These are phyloP conservation scores for Colletotrichum lindemuthianum DNA, from an alignment of 2,329 filamentous ascomycete species.

Conservation along the genomic window DNA sequence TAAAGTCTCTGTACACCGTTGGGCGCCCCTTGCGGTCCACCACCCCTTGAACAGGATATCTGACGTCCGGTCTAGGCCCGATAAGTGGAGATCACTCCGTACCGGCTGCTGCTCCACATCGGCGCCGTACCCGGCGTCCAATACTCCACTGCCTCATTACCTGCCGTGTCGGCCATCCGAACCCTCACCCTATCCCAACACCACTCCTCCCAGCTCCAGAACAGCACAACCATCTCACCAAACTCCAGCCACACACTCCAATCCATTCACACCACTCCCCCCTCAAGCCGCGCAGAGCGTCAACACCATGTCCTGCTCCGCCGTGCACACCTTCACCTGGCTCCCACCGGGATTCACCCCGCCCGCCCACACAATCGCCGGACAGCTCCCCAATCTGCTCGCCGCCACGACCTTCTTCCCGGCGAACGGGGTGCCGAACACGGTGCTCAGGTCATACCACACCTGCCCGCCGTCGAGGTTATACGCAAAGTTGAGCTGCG, in stretches of 20 bases:
- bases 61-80: no score
- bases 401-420: slow-evolving; percentile 46
- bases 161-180: no score
- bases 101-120: no score
- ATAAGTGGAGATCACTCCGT: no score
- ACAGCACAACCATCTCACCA: not conserved
- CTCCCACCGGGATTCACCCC: slow-evolving; percentile 49
- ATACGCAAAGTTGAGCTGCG: slow-evolving; percentile 53
- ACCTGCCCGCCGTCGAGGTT: slow-evolving; percentile 46
- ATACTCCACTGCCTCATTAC: no score
- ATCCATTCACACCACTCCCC: not conserved
- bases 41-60: no score
- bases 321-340: slow-evolving; percentile 50
- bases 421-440: slow-evolving; percentile 52
- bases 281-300: slow-evolving; percentile 46
- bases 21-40: no score
- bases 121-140: no score
- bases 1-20: no score
- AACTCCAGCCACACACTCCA: not conserved
- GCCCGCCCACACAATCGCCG: slow-evolving; percentile 47
- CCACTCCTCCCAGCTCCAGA: no score
- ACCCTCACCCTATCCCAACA: no score
- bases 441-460: slow-evolving; percentile 53
- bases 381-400: slow-evolving; percentile 45
- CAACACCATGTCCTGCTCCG: slow-evolving; percentile 46